Evolutionary conservation across 129 eudicot species (phyloP), one percentile per base, ranked within the genome.

Genomic region (carrot (Daucus carota)): DNA sequence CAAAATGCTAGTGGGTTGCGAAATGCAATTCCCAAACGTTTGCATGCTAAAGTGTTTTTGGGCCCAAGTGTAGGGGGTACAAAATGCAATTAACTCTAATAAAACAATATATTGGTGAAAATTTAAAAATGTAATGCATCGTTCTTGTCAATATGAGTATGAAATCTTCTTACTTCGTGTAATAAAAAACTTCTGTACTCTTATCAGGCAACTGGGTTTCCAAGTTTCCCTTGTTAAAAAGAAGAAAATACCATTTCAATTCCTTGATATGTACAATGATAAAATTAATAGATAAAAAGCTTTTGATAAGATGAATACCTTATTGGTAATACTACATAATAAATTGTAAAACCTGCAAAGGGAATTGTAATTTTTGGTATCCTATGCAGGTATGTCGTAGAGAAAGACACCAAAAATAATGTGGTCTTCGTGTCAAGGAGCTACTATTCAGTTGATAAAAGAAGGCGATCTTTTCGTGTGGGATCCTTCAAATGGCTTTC

Each of bases 361-460:
- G 29, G 67, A 17, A 33, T 66, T 31, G 12, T 66, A 29, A 66
- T 29, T 33, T 31, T 13, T 43, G 33, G 24, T 67, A 52, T 52
- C 62, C 70, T 41, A 43, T 85, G 85, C 84, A 94, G 99, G 99
- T 94, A 91, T 76, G 99, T 94, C 36, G 97, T 94, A 69, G 97
- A 91, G 85, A 94, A 91, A 83, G 99, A 94, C 81, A 80, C 86
- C 12, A 70, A 87, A 41, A 88, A 94, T 69, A 94, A 91, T 70
- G 94, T 94, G 10, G 92, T 94, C 60, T 94, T 91, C 47, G 96
- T 89, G 38, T 94, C 99, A 79, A 87, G 99, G 83, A 91, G 85
- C 73, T 94, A 94, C 70, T 91, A 74, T 77, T 91, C 97, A 1
- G 88, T 85, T 81, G 99, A 94, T 81, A 94, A 91, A 85, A 85